phyloP scores from a whole-genome alignment of 257 asterid species.

The Gentiana straminea region DNA sequence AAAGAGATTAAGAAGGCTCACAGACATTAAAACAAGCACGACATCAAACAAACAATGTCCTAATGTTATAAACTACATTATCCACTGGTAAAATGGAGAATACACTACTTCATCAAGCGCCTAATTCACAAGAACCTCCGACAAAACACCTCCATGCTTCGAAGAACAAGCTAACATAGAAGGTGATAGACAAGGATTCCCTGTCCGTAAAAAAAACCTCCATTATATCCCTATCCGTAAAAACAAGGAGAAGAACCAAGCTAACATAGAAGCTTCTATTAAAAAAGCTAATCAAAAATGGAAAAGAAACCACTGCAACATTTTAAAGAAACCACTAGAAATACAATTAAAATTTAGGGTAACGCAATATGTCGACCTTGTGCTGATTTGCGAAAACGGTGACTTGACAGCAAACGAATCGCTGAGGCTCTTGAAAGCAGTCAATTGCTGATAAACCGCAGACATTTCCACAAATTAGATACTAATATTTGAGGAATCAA shows the following conservation, averaged over 20 bases:
- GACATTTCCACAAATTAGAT: conserved; percentile 3
- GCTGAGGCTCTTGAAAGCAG: conserved; percentile 12
- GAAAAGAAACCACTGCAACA: not conserved
- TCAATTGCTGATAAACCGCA: conserved; percentile 12
- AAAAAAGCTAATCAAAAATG: too few species aligned
- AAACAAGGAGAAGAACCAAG: conserved; percentile 1
- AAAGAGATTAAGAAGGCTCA: too few species aligned
- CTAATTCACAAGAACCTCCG: too few species aligned
- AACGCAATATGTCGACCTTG: conserved; percentile 5
- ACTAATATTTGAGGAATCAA: not conserved
- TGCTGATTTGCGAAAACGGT: conserved; percentile 3
- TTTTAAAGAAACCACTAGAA: not conserved
- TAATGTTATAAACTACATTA: too few species aligned
- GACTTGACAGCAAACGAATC: conserved; percentile 5
- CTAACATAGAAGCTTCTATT: not conserved
- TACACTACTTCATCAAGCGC: too few species aligned
- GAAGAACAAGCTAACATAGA: too few species aligned
- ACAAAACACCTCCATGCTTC: too few species aligned
- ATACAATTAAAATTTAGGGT: not conserved
- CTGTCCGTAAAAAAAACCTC: too few species aligned
- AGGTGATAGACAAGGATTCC: too few species aligned
- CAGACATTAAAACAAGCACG: too few species aligned
- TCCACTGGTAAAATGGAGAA: too few species aligned
- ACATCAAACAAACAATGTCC: too few species aligned
- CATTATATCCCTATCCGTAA: not conserved